Evolutionary conservation across 345 rosid species (phyloP), one percentile per base, ranked within the genome.

Genomic region (Chamaenerion angustifolium): DNA sequence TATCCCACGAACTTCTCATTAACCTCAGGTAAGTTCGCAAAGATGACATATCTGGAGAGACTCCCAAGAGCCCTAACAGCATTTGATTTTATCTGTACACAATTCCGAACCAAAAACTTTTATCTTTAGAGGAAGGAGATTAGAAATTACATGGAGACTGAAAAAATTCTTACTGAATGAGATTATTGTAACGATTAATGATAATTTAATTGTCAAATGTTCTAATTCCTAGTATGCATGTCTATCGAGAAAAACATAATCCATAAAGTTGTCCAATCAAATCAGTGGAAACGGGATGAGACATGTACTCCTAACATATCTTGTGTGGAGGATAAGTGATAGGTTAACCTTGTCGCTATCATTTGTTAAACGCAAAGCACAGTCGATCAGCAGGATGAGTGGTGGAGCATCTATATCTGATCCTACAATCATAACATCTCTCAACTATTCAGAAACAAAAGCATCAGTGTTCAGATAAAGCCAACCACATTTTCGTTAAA

Each of bases 61-160:
- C 71, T 84, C 48, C 95, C 97, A 49, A 84, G 89, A 69, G 89
- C 85, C 63, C 96, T 79, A 52, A 84, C 97, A 62, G 93, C 93
- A 78, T 88, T 84, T 55, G 93, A 74, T 50, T 61, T 61, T 4
- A 61, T 37, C 64, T 61, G 43, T 25, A 49, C 25, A 42, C 17
- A 41, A 16, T n/a, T 12, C 35, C 8, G 16, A 25, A 19, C 43
- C 43, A 16, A 41, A 52, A 52, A 25, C 35, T 12, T 27, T 46
- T 17, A 31, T 16, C 16, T 11, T 31, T 41, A 16, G 40, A 50
- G 7, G 17, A n/a, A 50, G 11, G 52, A 25, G 52, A 49, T 21
- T 13, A 49, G 31, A 16, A n/a, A 19, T 14, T 31, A 50, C 16
- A 31, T 27, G 40, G 42, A 14, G 42, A 27, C 21, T 19, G 37